Base-by-base conservation (phyloP, 768 basidiomycete genomes). In the Leccinum variicolor region DNA sequence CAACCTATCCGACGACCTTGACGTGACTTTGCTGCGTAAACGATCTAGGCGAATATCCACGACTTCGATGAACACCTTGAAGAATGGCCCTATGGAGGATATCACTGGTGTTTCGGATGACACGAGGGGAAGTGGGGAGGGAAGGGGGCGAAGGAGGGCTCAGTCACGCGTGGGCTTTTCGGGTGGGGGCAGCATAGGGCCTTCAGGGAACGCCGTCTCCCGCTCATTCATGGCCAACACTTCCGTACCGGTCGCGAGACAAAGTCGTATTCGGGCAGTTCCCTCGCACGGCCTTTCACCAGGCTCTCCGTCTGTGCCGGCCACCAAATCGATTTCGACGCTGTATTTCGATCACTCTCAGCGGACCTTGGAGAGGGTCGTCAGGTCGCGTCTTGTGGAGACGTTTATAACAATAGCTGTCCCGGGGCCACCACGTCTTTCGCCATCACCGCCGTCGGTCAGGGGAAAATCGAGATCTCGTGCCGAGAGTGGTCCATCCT, bases 301-400 rank as follows among this genome's bases (percentile, higher is more conserved):
- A 46, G 55, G 52, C 50, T 34, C 59, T 39, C 46, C 58, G 19
- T 63, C 66, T 47, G 48, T 25, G 4, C 11, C 46, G 1, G 14
- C 59, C 7, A 23, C 36, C 15, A 53, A 50, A 50, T 54, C 59
- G 13, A 53, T 63, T 15, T 55, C 65, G 31, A 62, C 70, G 13
- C 69, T 81, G 49, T 73, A 81, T 54, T 78, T 78, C 15, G 84
- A 85, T 63, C 79, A 87, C 58, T 88, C 89, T 4, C 90, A 92
- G 66, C 73, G 73, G 28, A 80, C 77, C 8, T 75, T 92, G 47
- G 89, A 92, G 75, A 86, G 79, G 63, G 81, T 91, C 14, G 78
- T 93, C 11, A 74, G 76, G 54, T 86, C 90, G 33, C 83, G 90
- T 50, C 75, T 93, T 29, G 85, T 92, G 23, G 89, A 92, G 71